Evolutionary conservation across 129 eudicot genomes (phyloP).

Genomic region (Helianthus annuus): HanXRQr2.0-SUNRISE NC_035437.2:111042650-111043149

Average conservation of each 20-base stretch:
- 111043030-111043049: not conserved
- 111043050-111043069: not conserved
- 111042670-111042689: too few species aligned
- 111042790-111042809: too few species aligned
- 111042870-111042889: not conserved
- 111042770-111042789: too few species aligned
- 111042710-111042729: too few species aligned
- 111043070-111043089: constrained; percentile 5
- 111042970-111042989: not conserved
- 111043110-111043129: constrained; percentile 9
- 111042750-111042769: too few species aligned
- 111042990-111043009: not conserved
- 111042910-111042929: not conserved
- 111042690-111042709: too few species aligned
- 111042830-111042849: too few species aligned
- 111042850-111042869: too few species aligned
- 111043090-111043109: not conserved
- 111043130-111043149: not conserved
- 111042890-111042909: not conserved
- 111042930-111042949: not conserved
- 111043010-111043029: not conserved
- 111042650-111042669: too few species aligned
- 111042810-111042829: too few species aligned
- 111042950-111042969: not conserved
- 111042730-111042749: too few species aligned